Evolutionary conservation across 2,329 filamentous ascomycete species (phyloP).

Genomic region (Elsinoe australis): DNA sequence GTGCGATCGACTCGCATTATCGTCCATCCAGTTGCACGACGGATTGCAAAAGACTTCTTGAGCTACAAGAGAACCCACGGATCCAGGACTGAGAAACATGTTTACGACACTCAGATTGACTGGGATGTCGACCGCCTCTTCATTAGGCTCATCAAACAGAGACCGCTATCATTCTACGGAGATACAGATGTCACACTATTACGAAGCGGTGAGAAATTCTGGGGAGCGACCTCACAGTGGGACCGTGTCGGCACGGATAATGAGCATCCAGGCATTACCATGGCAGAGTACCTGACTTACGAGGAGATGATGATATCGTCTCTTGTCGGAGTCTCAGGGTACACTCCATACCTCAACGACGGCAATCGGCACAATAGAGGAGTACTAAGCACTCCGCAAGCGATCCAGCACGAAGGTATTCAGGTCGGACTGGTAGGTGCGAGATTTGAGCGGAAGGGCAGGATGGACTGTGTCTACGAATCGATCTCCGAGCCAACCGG

Average conservation of each 20-base stretch:
- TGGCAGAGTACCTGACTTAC: conserved; percentile 29
- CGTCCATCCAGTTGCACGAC: conserved; percentile 26
- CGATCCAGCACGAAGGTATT: conserved; percentile 26
- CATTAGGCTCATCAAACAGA: conserved; percentile 26
- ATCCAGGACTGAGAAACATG: conserved; percentile 24
- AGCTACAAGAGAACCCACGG: conserved; percentile 26
- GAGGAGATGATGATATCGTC: conserved; percentile 31
- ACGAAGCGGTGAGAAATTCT: conserved; percentile 22
- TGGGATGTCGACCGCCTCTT: conserved; percentile 23
- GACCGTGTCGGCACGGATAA: conserved; percentile 25
- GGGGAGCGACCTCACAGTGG: conserved; percentile 22
- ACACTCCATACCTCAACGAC: conserved; percentile 28
- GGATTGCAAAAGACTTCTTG: conserved; percentile 26
- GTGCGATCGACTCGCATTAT: conserved; percentile 26
- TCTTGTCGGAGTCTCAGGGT: conserved; percentile 28
- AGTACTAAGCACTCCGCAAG: conserved; percentile 9
- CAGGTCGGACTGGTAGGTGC: conserved; percentile 30
- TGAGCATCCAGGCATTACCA: conserved; percentile 23
- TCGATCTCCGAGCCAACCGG: background rate
- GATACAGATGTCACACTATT: conserved; percentile 25
- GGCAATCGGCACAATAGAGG: conserved; percentile 25
- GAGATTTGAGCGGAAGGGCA: conserved; percentile 27
- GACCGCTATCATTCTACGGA: conserved; percentile 28
- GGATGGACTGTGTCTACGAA: conserved; percentile 27
- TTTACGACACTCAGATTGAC: conserved; percentile 22